These are phyloP conservation scores for Crithidia sp. DNA, from an alignment of 208 protist species.

Conservation along the genomic window DNA sequence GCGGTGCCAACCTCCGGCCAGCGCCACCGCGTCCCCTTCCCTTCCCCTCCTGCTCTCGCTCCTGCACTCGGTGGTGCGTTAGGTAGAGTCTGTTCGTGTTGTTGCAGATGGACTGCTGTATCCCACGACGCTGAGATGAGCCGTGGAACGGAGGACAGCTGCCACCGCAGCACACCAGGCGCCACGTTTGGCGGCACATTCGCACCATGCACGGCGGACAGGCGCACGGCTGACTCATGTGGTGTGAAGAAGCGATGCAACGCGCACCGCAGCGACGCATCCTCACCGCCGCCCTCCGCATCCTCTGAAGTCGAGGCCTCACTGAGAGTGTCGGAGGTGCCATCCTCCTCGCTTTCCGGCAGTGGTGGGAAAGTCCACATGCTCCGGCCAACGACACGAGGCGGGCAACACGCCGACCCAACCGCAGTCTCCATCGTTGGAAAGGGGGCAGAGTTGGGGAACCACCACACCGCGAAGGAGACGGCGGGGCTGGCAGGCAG, in stretches of 20 bases:
- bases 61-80: not conserved
- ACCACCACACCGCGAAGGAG: constrained; percentile 32
- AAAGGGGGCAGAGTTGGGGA: constrained; percentile 6
- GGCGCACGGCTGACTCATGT: constrained; percentile 19
- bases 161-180: constrained; percentile 22
- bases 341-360: not conserved
- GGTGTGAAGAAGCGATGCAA: constrained; percentile 24
- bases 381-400: constrained; percentile 24
- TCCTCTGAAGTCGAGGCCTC: not conserved
- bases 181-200: constrained; percentile 5
- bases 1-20: constrained; percentile 27
- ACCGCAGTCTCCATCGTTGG: not conserved
- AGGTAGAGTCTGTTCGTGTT: not conserved
- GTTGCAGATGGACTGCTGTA: too few species aligned
- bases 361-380: constrained; percentile 16
- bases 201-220: constrained; percentile 10
- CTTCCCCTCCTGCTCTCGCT: too few species aligned
- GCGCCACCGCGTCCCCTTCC: constrained; percentile 9
- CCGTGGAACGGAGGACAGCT: constrained; percentile 26
- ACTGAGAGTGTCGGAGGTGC: not conserved
- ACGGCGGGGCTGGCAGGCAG: constrained; percentile 20
- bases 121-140: constrained; percentile 10
- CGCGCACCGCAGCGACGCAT: not conserved
- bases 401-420: not conserved
- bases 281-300: not conserved